These are phyloP conservation scores for Hura crepitans DNA, from an alignment of 441 rosid species.

Conservation along the genomic window DNA sequence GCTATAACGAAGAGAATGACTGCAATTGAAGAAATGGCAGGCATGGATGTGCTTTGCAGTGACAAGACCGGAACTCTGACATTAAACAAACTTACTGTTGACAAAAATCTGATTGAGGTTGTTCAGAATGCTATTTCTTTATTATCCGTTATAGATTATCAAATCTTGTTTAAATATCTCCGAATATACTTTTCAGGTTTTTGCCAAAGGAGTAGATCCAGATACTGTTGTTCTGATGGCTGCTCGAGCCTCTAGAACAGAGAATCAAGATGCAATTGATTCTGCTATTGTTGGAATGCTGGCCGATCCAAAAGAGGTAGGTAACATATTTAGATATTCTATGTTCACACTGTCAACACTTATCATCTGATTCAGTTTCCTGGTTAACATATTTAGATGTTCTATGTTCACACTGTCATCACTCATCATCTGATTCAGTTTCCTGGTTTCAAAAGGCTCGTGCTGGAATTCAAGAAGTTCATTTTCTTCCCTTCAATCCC, in stretches of 20 bases:
- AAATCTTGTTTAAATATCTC: constrained; percentile 16
- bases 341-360: background rate
- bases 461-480: constrained; percentile 81
- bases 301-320: constrained; percentile 97
- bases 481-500: constrained; percentile 95
- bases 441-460: constrained; percentile 54
- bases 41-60: constrained; percentile 98
- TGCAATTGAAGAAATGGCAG: constrained; percentile 98
- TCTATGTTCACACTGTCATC: background rate
- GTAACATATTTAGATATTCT: background rate
- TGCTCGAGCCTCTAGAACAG: constrained; percentile 81
- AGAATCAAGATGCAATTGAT: constrained; percentile 95
- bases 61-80: constrained; percentile 96
- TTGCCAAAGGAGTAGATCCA: constrained; percentile 79
- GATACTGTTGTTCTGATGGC: constrained; percentile 88
- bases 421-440: background rate
- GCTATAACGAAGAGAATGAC: constrained; percentile 99
- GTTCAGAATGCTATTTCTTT: constrained; percentile 6
- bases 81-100: constrained; percentile 82
- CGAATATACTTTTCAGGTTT: constrained; percentile 47
- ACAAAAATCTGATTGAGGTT: constrained; percentile 88
- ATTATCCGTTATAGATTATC: background rate
- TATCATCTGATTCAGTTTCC: background rate
- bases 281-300: constrained; percentile 87
- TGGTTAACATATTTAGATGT: too few relatives aligned